Evolutionary conservation across 169 alveolate genomes (phyloP), one percentile per base, ranked within the genome.

Genomic region (Cryptosporidium canis): DNA sequence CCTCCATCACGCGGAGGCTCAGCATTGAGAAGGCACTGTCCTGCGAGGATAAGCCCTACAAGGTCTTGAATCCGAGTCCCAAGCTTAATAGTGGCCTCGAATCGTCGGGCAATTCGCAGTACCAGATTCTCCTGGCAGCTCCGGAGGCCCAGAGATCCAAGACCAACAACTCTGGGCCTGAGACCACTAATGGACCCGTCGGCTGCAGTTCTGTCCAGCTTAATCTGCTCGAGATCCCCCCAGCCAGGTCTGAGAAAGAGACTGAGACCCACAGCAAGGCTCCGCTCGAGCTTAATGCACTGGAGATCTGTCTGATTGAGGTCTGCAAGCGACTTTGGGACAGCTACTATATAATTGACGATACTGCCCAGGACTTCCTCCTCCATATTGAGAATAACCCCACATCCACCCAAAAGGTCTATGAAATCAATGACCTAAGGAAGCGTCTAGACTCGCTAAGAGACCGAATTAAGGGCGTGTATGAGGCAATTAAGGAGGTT

Each of bases 381-480:
- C 90, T 77, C 31, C 90, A 85, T 47, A 92, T 92, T 71, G 92
- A 91, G 29, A 90, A 44, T 35, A 90, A 90, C 27, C 85, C 90
- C 31, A 92, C 92, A 43, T 83, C 92, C 37, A 90, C 90, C 55
- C 91, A 92, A 83, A 90, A 90, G 48, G 90, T 92, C 18, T 82
- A 92, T 67, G 90, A 92, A 58, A 83, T 92, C 55, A 90, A 91
- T 35, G 94, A 90, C 29, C 68, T 93, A 83, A 90, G 93, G 58
- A 83, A 94, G 55, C 83, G 91, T 48, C 56, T 93, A 43, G 91
- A 77, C 51, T 68, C 85, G 43, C 66, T 85, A 44, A 91, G 91
- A 53, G 95, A 92, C 56, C 64, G 83, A 48, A 91, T 90, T 16
- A 85, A 90, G 33, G 94, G 94, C 35, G 92, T 92, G 33, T 90